Evolutionary conservation across 108 stramenopile genomes (phyloP), one percentile per base, ranked within the genome.

Genomic region (Pseudonitzschia pungens): DNA sequence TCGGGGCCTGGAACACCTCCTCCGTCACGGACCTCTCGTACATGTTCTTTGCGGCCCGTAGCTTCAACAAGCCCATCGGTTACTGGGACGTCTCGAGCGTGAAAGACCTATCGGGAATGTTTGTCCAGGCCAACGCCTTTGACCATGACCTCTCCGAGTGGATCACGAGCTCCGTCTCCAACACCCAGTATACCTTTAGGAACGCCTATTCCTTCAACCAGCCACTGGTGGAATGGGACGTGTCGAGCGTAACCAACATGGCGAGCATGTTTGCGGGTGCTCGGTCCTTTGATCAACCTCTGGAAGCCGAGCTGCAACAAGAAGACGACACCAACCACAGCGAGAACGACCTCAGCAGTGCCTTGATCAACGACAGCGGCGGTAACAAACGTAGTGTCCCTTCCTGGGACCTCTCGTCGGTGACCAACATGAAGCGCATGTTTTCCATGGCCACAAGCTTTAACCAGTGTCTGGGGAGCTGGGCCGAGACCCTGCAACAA

Each of bases 191-290:
- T 10, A 79, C 78, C 77, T 84, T 84, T 52, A 15, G 51, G 15
- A 58, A 56, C 7, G 77, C 84, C 0, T 41, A 60, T 0, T 4
- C 80, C n/a, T 84, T 84, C 59, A 58, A 84, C 65, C 72, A 66
- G 33, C 74, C 69, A 27, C 52, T 84, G 2, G 29, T 28, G 2
- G n/a, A 1, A 24, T 84, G 79, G 79, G 63, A 81, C 31, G 57
- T 62, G 4, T 43, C 59, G 24, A 1, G 21, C 3, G 81, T 81
- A 22, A 58, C 36, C 0, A 28, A 54, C n/a, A 79, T 85, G 81
- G 4, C n/a, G 9, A 11, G 60, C 11, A 84, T 81, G 80, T 81
- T 84, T 73, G 27, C 31, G 1, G 72, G 50, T 24, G 83, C 83
- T 16, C 22, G 22, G 11, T 16, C 54, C 29, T 84, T 85, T 44